Evolutionary conservation across 129 eudicot genomes (phyloP), one percentile per base, ranked within the genome.

Genomic region (Logfia minima): DNA sequence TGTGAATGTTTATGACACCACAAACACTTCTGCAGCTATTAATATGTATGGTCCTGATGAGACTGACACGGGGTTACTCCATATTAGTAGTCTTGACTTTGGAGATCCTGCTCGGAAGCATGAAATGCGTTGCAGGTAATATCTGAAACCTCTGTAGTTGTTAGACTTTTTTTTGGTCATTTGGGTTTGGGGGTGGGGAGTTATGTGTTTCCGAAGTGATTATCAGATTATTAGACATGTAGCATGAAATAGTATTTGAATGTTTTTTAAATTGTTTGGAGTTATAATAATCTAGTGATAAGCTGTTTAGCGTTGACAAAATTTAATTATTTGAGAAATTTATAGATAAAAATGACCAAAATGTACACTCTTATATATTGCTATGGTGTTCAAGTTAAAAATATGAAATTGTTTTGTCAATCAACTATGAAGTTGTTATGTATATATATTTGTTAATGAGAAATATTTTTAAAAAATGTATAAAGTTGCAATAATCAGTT

Each of bases 111-210:
- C 88, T 26, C 77, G 98, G 72, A 88, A 81, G 72, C 97, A 93
- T 75, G 97, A 93, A 84, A 93, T 93, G 97, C 96, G 86, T 80
- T 94, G 98, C 97, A 89, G 98, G 98, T 94, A 34, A 78, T 43
- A 24, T 67, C 11, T 65, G 2, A 26, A 62, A 37, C 17, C 26
- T n/a, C 61, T 22, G 31, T 34, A 22, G 67, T 4, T 26, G 51
- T 18, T 45, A 45, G 53, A 45, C 53, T 5, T 13, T 45, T 13
- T 3, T 13, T 13, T 45, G 52, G 52, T 43, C 52, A 43, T 37
- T 7, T 11, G 52, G 52, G 52, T 45, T 45, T 13, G 53, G 53
- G 51, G 53, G 53, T 13, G 53, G 53, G 1, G 1, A 3, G 53
- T 13, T 13, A 3, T 45, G 53, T 45, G 53, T 45, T 45, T 45